phyloP scores from a whole-genome alignment of 805 yeast genomes.

The Candida sanyiensis region DNA sequence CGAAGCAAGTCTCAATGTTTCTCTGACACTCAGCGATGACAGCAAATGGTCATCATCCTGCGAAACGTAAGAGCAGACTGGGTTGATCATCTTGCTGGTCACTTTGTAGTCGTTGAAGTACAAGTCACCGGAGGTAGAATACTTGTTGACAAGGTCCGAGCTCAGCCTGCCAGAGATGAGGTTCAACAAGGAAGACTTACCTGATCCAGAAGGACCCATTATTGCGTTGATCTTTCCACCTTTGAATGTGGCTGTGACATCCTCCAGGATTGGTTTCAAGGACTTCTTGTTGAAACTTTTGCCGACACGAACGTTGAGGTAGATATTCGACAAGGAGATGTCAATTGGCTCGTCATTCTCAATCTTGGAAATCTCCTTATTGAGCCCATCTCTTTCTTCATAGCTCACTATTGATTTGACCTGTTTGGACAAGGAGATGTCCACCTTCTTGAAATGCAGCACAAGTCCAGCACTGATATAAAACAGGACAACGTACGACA shows the following conservation, averaged over 20 bases:
- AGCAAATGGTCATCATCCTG: slow-evolving; percentile 76
- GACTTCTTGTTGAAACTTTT: slow-evolving; percentile 1
- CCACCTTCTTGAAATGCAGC: slow-evolving; percentile 38
- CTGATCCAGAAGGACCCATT: slow-evolving; percentile 81
- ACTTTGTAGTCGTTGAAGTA: slow-evolving; percentile 37
- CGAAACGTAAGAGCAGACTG: slow-evolving; percentile 69
- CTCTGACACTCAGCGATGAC: slow-evolving; percentile 69
- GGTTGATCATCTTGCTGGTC: slow-evolving; percentile 32
- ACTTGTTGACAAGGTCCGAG: slow-evolving; percentile 27
- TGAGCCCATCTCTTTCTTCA: slow-evolving; percentile 4
- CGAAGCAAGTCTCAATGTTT: slow-evolving; percentile 71
- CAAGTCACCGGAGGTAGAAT: slow-evolving; percentile 36
- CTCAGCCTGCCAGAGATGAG: slow-evolving; percentile 54
- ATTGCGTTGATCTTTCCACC: slow-evolving; percentile 55
- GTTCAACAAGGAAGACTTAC: slow-evolving; percentile 65
- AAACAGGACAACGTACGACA: slow-evolving; percentile 55
- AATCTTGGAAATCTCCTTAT: not conserved
- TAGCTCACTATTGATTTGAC: slow-evolving; percentile 8
- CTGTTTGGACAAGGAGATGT: slow-evolving; percentile 22
- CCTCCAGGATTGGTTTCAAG: slow-evolving; percentile 18
- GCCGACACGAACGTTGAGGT: slow-evolving; percentile 13
- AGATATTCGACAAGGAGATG: slow-evolving; percentile 12
- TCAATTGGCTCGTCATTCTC: slow-evolving; percentile 13
- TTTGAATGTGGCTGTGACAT: slow-evolving; percentile 22
- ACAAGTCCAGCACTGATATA: slow-evolving; percentile 43